Percentiles rank a stretch among this genome's conserved stretches.
Evolutionary conservation across 225 moss, liverwort and hornwort species (phyloP).

Genomic region (Bryoerythrophyllum caledonicum): DNA sequence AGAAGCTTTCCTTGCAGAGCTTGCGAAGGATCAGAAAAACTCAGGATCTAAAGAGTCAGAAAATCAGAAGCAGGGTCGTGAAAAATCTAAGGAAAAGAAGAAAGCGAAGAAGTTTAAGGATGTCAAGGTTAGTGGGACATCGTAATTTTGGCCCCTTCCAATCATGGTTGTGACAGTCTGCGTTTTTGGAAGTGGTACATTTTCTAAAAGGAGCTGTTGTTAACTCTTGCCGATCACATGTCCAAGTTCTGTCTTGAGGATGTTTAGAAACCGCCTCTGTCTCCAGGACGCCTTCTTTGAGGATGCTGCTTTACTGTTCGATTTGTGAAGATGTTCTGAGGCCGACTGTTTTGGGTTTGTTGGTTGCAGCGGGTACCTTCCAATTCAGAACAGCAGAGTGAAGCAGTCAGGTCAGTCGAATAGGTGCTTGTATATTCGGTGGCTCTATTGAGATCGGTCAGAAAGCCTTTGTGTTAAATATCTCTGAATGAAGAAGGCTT

Average conservation of each 20-base stretch:
- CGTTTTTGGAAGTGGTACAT: background rate
- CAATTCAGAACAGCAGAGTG: conserved; percentile 34
- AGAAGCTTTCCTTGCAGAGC: conserved; percentile 54
- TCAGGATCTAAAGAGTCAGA: conserved; percentile 36
- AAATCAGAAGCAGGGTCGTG: conserved; percentile 39
- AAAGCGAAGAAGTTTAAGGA: conserved; percentile 50
- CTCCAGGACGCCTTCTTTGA: conserved; percentile 8
- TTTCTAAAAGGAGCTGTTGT: background rate
- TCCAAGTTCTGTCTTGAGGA: conserved; percentile 4
- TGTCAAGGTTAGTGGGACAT: conserved; percentile 37
- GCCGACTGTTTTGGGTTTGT: conserved; percentile 22
- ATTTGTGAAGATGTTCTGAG: background rate
- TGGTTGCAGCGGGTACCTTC: conserved; percentile 34
- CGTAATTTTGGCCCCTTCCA: background rate
- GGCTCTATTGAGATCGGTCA: background rate
- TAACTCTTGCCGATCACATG: background rate
- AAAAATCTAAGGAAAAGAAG: conserved; percentile 46
- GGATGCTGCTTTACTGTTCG: conserved; percentile 9
- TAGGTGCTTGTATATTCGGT: background rate
- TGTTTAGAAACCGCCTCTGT: background rate
- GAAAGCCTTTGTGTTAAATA: conserved; percentile 11
- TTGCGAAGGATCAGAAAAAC: conserved; percentile 42
- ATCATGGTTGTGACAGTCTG: background rate
- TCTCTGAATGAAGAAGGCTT: conserved; percentile 1
- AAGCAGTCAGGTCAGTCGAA: conserved; percentile 31